phyloP scores from a whole-genome alignment of 192 early-diverging fungal species.

The Coemansia umbellata region DNA sequence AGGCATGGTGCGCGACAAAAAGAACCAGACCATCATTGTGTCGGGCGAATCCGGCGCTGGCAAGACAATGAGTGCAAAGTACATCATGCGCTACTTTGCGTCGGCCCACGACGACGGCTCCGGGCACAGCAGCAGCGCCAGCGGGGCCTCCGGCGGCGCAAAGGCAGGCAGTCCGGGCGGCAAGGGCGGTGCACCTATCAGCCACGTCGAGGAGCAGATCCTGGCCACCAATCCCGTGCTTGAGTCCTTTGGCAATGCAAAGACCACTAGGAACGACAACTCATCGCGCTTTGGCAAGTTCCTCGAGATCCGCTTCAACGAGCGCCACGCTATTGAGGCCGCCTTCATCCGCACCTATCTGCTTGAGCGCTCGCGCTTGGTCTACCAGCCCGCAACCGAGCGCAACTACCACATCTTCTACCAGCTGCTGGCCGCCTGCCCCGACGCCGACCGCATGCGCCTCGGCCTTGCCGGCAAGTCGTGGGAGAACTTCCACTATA shows the following conservation, averaged over 20 bases:
- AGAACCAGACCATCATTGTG: slow-evolving; percentile 98
- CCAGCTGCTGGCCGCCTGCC: slow-evolving; percentile 91
- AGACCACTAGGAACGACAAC: slow-evolving; percentile 99
- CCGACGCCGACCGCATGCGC: slow-evolving; percentile 52
- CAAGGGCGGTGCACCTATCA: slow-evolving; percentile 15
- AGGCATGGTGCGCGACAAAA: slow-evolving; percentile 86
- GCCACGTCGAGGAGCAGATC: slow-evolving; percentile 72
- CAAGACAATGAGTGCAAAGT: slow-evolving; percentile 94
- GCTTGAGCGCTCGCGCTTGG: slow-evolving; percentile 91
- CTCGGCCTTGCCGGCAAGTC: slow-evolving; percentile 14
- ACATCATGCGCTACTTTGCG: slow-evolving; percentile 97
- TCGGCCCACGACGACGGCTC: slow-evolving; percentile 61
- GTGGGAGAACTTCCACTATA: slow-evolving; percentile 81
- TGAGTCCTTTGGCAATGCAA: slow-evolving; percentile 99
- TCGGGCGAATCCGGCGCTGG: slow-evolving; percentile 97
- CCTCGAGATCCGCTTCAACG: slow-evolving; percentile 93
- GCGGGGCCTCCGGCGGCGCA: slow-evolving; percentile 6
- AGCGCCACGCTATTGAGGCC: slow-evolving; percentile 78
- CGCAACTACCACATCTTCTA: slow-evolving; percentile 99
- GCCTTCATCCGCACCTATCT: slow-evolving; percentile 95
- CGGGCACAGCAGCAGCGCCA: background rate
- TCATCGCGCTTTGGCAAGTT: slow-evolving; percentile 98
- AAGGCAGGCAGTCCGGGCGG: slow-evolving; percentile 16
- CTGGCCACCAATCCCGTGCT: slow-evolving; percentile 97
- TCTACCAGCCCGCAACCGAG: slow-evolving; percentile 89